Evolutionary conservation across 257 asterid genomes (phyloP).

Genomic region (Solanum sejunctum): DNA sequence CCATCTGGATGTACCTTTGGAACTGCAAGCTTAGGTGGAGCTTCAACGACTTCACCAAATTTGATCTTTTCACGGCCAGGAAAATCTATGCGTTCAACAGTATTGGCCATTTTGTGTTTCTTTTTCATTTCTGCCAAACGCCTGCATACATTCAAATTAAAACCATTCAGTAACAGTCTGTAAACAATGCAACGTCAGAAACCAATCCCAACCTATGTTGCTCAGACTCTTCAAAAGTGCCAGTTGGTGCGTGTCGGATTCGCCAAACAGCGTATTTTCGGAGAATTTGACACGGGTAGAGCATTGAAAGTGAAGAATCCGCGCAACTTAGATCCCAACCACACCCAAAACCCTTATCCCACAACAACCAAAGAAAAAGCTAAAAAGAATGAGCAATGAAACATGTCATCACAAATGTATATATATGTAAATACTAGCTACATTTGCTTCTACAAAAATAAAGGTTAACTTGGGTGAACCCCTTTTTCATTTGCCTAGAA

Average conservation of each 20-base stretch:
- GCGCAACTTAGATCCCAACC: background rate
- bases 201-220: background rate
- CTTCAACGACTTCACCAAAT: constrained; percentile 84
- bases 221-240: too few species aligned
- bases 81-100: constrained; percentile 36
- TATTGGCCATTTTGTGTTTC: constrained; percentile 33
- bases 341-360: background rate
- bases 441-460: background rate
- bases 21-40: constrained; percentile 71
- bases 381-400: background rate
- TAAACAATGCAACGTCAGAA: background rate
- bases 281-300: too few species aligned
- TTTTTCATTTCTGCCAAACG: constrained; percentile 56
- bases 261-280: too few species aligned
- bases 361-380: background rate
- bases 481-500: background rate
- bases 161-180: background rate
- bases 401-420: background rate
- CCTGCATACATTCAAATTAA: constrained; percentile 29
- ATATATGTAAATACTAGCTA: background rate
- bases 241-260: too few species aligned
- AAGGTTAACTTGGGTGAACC: background rate
- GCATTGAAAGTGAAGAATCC: too few species aligned
- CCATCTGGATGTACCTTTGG: constrained; percentile 50
- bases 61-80: constrained; percentile 49